A percentile compares a stretch with the other conserved stretches of the same genome.
Evolutionary conservation across 495 filamentous ascomycete species (phyloP).

Genomic region (Tuber umbilicatum): DNA sequence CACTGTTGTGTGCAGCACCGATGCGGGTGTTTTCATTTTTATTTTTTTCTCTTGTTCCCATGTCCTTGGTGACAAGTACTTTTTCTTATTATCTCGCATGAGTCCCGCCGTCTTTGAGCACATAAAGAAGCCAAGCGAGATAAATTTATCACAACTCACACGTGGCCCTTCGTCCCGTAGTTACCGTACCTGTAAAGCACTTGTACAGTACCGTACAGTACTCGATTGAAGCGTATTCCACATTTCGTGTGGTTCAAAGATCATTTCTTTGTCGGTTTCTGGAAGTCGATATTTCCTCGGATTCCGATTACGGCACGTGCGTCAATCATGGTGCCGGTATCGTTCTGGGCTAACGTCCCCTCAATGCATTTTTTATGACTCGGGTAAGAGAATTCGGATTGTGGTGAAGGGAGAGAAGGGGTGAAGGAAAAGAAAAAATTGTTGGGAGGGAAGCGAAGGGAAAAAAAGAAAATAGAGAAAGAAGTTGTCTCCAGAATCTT

Average conservation of each 20-base stretch:
- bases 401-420: neutral
- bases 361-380: neutral
- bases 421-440: neutral
- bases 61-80: neutral
- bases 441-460: neutral
- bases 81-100: neutral
- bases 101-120: neutral
- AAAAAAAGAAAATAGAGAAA: neutral
- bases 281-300: conserved; percentile 23
- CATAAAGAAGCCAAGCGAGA: neutral
- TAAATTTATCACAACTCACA: neutral
- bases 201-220: no score
- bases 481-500: neutral
- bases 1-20: neutral
- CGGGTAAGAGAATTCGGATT: neutral
- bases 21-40: neutral
- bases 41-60: neutral
- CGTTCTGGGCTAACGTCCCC: neutral
- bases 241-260: neutral
- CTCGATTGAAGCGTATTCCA: neutral
- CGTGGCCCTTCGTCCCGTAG: conserved; percentile 1
- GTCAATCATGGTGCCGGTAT: neutral
- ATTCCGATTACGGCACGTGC: conserved; percentile 18
- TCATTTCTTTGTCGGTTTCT: conserved; percentile 33
- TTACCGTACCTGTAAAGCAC: neutral